A percentile compares a stretch with the other conserved stretches of the same genome.
These are phyloP conservation scores for Lentinula guzmanii DNA, from an alignment of 768 basidiomycete genomes.

Conservation along the genomic window DNA sequence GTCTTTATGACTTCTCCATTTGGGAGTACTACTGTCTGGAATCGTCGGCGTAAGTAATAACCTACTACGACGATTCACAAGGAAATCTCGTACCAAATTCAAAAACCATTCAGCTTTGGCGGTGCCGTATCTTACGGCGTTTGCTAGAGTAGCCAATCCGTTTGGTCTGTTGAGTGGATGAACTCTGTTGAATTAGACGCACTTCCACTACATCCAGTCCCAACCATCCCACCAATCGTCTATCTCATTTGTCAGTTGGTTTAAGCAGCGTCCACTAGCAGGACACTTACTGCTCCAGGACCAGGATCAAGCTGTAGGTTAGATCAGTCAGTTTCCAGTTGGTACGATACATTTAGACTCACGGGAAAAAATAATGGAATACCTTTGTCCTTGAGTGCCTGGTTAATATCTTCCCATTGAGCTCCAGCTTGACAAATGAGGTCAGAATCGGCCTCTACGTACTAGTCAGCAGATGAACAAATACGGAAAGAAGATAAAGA, in stretches of 20 bases:
- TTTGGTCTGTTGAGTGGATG: background rate
- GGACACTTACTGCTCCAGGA: slow-evolving; percentile 52
- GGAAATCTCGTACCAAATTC: slow-evolving; percentile 49
- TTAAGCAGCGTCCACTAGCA: background rate
- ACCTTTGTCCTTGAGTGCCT: slow-evolving; percentile 55
- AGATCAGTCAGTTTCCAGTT: background rate
- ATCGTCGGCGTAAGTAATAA: background rate
- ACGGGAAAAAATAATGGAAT: slow-evolving; percentile 88
- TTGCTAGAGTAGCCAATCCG: slow-evolving; percentile 35
- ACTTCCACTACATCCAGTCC: slow-evolving; percentile 84
- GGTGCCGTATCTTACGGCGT: slow-evolving; percentile 82
- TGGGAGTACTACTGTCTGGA: slow-evolving; percentile 78
- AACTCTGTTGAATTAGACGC: slow-evolving; percentile 22
- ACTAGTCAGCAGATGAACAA: background rate
- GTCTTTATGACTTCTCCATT: slow-evolving; percentile 87
- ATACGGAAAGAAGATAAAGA: background rate
- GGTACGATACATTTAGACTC: slow-evolving; percentile 15
- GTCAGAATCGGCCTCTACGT: slow-evolving; percentile 63
- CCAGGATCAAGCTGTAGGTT: slow-evolving; percentile 58
- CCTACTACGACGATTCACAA: slow-evolving; percentile 18
- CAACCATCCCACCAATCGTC: slow-evolving; percentile 88
- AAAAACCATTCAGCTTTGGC: slow-evolving; percentile 87
- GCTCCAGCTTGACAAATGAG: slow-evolving; percentile 72
- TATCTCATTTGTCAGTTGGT: slow-evolving; percentile 18
- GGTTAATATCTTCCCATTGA: slow-evolving; percentile 77